Percentiles rank a stretch among this genome's conserved stretches.
Conservation (phyloP, 2,329 filamentous ascomycete species). For the Diaporthe aspalathi region DNA sequence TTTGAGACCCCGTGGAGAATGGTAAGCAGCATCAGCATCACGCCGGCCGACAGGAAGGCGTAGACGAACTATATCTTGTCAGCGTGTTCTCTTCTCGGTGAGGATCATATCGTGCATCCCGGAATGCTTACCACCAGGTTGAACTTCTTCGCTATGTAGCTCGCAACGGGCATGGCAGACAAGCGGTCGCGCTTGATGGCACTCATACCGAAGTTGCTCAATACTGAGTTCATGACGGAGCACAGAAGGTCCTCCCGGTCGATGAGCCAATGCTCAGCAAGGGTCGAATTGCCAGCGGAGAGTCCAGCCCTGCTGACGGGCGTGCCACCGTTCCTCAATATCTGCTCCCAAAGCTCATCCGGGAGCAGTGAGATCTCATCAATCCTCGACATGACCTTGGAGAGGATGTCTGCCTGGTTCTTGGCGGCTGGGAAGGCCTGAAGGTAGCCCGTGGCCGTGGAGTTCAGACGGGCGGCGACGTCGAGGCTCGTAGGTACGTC, state of each 20-base stretch:
- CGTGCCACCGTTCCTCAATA: slow-evolving; percentile 1
- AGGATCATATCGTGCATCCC: not conserved
- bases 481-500: slow-evolving; percentile 9
- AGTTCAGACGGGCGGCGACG: slow-evolving; percentile 10
- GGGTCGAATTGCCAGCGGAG: not conserved
- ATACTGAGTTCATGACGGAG: slow-evolving; percentile 15
- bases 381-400: not conserved
- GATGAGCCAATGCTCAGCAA: slow-evolving; percentile 10
- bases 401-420: not conserved
- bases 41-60: slow-evolving; percentile 44
- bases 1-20: slow-evolving; percentile 47
- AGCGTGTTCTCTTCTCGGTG: not conserved
- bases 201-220: slow-evolving; percentile 7
- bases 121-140: slow-evolving; percentile 7
- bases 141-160: slow-evolving; percentile 17
- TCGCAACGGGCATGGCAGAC: not conserved
- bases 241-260: slow-evolving; percentile 13
- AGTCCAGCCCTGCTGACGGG: not conserved
- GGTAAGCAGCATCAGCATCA: slow-evolving; percentile 46
- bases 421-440: slow-evolving; percentile 4
- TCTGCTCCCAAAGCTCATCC: not conserved
- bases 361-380: slow-evolving; percentile 13
- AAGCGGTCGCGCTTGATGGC: slow-evolving; percentile 3
- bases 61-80: slow-evolving; percentile 42
- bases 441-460: slow-evolving; percentile 19